A percentile compares a stretch with the other conserved stretches of the same genome.
These are phyloP conservation scores for Pseudogymnoascus sp. DNA, from an alignment of 2,329 filamentous ascomycete species.

Conservation along the genomic window DNA sequence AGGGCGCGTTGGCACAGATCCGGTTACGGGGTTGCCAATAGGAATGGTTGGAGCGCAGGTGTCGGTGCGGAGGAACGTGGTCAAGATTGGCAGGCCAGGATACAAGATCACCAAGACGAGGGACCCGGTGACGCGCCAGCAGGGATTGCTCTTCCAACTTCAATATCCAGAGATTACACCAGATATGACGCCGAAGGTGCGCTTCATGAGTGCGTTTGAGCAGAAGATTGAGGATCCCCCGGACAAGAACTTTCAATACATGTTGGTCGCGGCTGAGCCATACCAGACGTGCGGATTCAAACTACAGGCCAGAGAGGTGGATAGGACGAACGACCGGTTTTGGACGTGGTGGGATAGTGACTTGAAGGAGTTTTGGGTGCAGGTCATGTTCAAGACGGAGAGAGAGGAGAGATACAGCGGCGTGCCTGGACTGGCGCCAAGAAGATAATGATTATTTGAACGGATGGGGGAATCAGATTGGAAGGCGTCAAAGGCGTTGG, in stretches of 20 bases:
- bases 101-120: slow-evolving; percentile 97
- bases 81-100: slow-evolving; percentile 92
- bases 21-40: slow-evolving; percentile 59
- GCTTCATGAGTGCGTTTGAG: slow-evolving; percentile 97
- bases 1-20: slow-evolving; percentile 58
- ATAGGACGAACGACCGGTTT: slow-evolving; percentile 77
- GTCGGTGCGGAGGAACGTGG: slow-evolving; percentile 65
- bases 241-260: slow-evolving; percentile 89
- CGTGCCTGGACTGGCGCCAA: slow-evolving; percentile 49
- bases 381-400: slow-evolving; percentile 97
- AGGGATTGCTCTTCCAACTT: slow-evolving; percentile 89
- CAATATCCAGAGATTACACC: slow-evolving; percentile 85
- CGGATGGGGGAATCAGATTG: neutral
- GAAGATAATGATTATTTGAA: slow-evolving; percentile 13
- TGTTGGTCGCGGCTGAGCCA: slow-evolving; percentile 89
- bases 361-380: slow-evolving; percentile 93
- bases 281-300: slow-evolving; percentile 98
- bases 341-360: slow-evolving; percentile 96
- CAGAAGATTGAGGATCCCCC: slow-evolving; percentile 88
- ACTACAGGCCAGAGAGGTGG: slow-evolving; percentile 85
- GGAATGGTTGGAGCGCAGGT: slow-evolving; percentile 60
- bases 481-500: slow-evolving; percentile 14
- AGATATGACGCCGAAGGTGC: slow-evolving; percentile 69
- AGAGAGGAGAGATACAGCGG: slow-evolving; percentile 79
- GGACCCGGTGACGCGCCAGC: slow-evolving; percentile 79